Evolutionary conservation across 2,329 filamentous ascomycete genomes (phyloP).

Genomic region (Colletotrichum noveboracense): DNA sequence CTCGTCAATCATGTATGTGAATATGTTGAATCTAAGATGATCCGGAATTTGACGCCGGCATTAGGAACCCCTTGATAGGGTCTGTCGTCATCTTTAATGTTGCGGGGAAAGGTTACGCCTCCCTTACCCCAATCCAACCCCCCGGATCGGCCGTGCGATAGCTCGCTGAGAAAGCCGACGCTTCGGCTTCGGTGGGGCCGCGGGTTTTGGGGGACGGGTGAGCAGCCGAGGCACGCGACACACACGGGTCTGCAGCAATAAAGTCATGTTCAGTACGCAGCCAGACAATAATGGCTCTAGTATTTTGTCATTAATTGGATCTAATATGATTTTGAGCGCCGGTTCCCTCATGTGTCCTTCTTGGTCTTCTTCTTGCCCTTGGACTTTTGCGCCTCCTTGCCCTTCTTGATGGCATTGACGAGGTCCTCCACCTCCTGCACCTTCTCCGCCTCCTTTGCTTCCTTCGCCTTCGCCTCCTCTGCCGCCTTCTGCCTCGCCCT

Average conservation of each 20-base stretch:
- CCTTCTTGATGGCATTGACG: constrained; percentile 48
- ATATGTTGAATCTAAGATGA: background rate
- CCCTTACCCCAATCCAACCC: background rate
- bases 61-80: background rate
- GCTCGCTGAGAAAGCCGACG: background rate
- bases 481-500: constrained; percentile 45
- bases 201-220: background rate
- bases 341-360: constrained; percentile 25
- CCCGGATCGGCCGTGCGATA: background rate
- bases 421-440: constrained; percentile 40
- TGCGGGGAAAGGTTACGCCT: constrained; percentile 14
- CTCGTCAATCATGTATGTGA: background rate
- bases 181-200: background rate
- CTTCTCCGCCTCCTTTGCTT: constrained; percentile 34
- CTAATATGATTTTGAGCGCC: background rate
- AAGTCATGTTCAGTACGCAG: background rate
- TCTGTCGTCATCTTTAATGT: constrained; percentile 17
- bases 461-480: constrained; percentile 36
- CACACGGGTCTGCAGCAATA: background rate
- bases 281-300: background rate
- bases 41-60: background rate
- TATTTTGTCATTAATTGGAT: background rate
- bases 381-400: constrained; percentile 25
- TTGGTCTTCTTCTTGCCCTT: constrained; percentile 33
- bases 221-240: background rate